These are phyloP conservation scores for Aspergillus ustus DNA, from an alignment of 2,329 filamentous ascomycete species.

Conservation along the genomic window DNA sequence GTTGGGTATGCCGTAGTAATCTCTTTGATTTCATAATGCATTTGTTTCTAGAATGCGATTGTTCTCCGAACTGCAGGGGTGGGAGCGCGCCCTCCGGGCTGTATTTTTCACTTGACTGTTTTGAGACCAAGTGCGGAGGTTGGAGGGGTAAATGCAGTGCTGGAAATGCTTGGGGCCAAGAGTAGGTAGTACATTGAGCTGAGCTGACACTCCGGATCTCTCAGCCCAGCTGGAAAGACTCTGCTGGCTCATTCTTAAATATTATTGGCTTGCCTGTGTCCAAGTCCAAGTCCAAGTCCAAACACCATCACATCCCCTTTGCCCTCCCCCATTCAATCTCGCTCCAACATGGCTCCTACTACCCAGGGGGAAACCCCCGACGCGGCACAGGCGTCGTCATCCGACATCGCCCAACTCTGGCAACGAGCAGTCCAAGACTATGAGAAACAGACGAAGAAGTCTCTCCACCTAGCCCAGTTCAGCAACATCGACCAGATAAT, in stretches of 20 bases:
- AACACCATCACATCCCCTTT: background rate
- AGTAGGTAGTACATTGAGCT: no score
- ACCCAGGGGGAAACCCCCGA: background rate
- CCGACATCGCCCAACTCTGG: conserved; percentile 11
- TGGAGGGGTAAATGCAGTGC: no score
- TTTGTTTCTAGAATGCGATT: background rate
- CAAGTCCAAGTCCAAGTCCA: no score
- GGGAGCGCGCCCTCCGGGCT: no score
- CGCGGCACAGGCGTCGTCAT: background rate
- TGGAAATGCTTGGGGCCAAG: background rate
- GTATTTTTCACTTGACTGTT: conserved; percentile 1
- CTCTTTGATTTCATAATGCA: background rate
- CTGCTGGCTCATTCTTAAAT: no score
- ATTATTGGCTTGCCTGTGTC: no score
- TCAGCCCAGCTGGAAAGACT: conserved; percentile 1
- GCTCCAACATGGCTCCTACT: conserved; percentile 2
- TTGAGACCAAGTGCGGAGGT: background rate
- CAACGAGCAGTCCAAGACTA: conserved; percentile 5
- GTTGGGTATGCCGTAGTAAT: no score
- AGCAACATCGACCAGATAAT: conserved; percentile 7
- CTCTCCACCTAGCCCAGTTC: conserved; percentile 5
- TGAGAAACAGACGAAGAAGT: conserved; percentile 6
- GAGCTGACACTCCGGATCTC: no score
- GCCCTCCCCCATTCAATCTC: background rate
- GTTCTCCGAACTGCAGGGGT: background rate